These are phyloP conservation scores for Penicillium sp. DNA, from an alignment of 2,329 filamentous ascomycete genomes.

Conservation along the genomic window DNA sequence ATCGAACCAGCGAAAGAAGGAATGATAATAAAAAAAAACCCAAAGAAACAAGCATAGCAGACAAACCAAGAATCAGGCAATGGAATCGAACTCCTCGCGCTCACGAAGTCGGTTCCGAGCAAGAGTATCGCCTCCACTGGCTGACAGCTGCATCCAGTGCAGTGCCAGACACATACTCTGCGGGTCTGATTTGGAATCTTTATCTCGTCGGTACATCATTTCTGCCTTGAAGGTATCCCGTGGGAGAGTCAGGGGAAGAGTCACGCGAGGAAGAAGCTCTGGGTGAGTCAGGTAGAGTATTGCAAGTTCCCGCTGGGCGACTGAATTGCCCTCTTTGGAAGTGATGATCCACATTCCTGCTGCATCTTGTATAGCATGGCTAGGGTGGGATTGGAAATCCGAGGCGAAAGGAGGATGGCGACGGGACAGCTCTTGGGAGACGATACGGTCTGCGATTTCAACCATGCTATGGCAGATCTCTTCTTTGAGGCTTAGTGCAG, in stretches of 20 bases:
- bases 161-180: constrained; percentile 89
- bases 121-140: constrained; percentile 79
- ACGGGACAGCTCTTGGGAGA: constrained; percentile 54
- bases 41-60: neutral
- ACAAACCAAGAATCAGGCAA: constrained; percentile 43
- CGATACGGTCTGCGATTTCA: constrained; percentile 69
- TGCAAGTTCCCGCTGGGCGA: constrained; percentile 87
- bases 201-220: constrained; percentile 66
- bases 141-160: constrained; percentile 95
- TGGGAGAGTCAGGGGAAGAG: constrained; percentile 78
- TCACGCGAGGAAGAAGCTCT: constrained; percentile 75
- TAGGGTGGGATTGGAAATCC: constrained; percentile 31
- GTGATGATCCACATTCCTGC: constrained; percentile 89
- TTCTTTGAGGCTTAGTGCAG: constrained; percentile 82
- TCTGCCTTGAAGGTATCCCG: constrained; percentile 88
- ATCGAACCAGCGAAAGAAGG: constrained; percentile 17
- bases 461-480: constrained; percentile 83
- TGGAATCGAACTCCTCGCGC: constrained; percentile 60
- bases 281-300: constrained; percentile 92
- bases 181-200: constrained; percentile 71
- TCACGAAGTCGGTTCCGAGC: constrained; percentile 80
- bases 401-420: constrained; percentile 34
- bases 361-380: constrained; percentile 63
- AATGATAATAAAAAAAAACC: constrained; percentile 29
- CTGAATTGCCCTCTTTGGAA: constrained; percentile 84